Evolutionary conservation across 129 eudicot genomes (phyloP), one percentile per base, ranked within the genome.

Genomic region (Chrysanthemum lavandulifolium): DNA sequence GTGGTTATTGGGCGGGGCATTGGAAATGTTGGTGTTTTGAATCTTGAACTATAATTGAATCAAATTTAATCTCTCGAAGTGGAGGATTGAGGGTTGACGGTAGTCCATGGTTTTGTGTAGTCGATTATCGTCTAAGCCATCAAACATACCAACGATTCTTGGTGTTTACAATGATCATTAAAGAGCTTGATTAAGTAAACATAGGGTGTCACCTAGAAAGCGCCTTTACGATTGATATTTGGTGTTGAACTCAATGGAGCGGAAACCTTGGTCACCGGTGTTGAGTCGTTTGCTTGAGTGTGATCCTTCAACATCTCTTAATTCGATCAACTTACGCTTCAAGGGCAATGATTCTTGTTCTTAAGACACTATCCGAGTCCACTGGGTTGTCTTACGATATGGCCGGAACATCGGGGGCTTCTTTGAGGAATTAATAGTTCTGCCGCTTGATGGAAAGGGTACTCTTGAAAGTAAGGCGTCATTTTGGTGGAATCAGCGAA

Each of bases 1-100:
- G 99, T 94, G 23, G 99, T 94, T 62, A 94, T 94, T 0, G 99
- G 99, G 97, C 97, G 2, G 97, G 91, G 69, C 99, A 94, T 43
- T 94, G 97, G 36, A 96, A 94, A 82, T 94, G 99, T 79, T 94
- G 99, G 74, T 94, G 90, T 76, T 94, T 94, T 65, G 90, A 71
- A 56, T 87, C 88, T 79, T 94, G 96, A 62, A 86, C 86, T 72
- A 90, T 91, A 71, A 94, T 71, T 31, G 99, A 86, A 69, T 90
- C 96, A 94, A 73, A 52, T 89, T 90, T 69, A 94, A 61, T 61
- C 96, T 78, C 40, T 94, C 99, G 88, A 58, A 74, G 51, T 81
- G 2, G 79, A 53, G 58, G 86, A 73, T 45, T 93, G 98, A 10
- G 84, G 76, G 40, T 91, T 96, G 51, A 66, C 6, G 62, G 29